A percentile compares a stretch with the other conserved stretches of the same genome.
Conservation (phyloP, 768 basidiomycete genomes). For the Boletus eberwhitei region DNA sequence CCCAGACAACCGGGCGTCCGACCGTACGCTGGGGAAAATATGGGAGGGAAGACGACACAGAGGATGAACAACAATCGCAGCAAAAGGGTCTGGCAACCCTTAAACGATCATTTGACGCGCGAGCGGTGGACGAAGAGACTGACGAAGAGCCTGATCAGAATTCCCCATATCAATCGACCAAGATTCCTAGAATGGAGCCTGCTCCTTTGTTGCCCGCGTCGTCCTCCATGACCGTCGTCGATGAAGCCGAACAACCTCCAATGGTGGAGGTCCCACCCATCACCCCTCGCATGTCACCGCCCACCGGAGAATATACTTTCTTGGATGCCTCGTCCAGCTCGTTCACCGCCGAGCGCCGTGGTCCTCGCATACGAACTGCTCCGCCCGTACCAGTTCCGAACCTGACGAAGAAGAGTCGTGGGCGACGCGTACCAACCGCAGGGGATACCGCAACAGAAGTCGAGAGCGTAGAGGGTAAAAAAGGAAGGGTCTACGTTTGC, state of each 20-base stretch:
- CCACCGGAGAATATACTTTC: conserved; percentile 34
- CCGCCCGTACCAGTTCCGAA: conserved; percentile 73
- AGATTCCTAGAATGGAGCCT: conserved; percentile 30
- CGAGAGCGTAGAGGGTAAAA: conserved; percentile 30
- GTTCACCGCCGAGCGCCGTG: conserved; percentile 39
- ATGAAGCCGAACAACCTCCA: conserved; percentile 17
- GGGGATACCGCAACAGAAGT: conserved; percentile 23
- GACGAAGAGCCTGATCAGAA: conserved; percentile 30
- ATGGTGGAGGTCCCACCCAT: conserved; percentile 4
- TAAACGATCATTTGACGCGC: conserved; percentile 34
- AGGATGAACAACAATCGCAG: conserved; percentile 19
- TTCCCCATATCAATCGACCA: conserved; percentile 17
- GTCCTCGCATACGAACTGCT: conserved; percentile 50
- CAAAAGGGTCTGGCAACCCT: conserved; percentile 21
- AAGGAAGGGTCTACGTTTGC: conserved; percentile 50
- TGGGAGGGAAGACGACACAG: conserved; percentile 29
- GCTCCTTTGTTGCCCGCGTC: conserved; percentile 22
- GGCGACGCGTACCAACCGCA: conserved; percentile 67
- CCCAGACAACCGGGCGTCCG: conserved; percentile 33
- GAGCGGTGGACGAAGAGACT: conserved; percentile 34
- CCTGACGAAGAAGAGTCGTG: conserved; percentile 77
- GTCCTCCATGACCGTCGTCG: conserved; percentile 30
- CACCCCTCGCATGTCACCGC: conserved; percentile 22
- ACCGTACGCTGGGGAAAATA: conserved; percentile 35
- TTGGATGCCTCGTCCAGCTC: conserved; percentile 35